Evolutionary conservation across 2,329 filamentous ascomycete species (phyloP).

Genomic region (Ilyonectria sp.): DNA sequence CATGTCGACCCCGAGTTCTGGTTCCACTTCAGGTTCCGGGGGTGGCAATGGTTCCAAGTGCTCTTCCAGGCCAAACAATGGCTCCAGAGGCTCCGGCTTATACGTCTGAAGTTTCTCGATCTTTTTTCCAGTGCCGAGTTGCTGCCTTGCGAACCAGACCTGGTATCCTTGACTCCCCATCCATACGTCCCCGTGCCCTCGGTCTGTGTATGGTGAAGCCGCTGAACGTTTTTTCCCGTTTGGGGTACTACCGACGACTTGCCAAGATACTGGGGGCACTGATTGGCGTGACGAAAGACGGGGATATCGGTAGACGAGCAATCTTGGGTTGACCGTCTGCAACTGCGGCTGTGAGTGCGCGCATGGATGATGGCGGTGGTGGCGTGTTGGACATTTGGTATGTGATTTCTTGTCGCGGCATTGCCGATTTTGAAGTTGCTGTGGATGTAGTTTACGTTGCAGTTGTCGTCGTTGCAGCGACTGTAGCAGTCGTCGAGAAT

Average conservation of each 20-base stretch:
- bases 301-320: background rate
- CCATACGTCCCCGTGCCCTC: constrained; percentile 16
- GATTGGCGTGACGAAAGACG: background rate
- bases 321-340: background rate
- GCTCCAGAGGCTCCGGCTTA: constrained; percentile 36
- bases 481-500: background rate
- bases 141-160: constrained; percentile 24
- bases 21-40: background rate
- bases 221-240: background rate
- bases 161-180: constrained; percentile 43
- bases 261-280: background rate
- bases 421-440: background rate
- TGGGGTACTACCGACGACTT: background rate
- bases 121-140: constrained; percentile 24
- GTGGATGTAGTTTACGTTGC: background rate
- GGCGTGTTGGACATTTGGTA: too few relatives aligned
- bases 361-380: too few relatives aligned
- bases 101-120: constrained; percentile 13
- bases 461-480: background rate
- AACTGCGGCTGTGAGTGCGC: too few relatives aligned
- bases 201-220: constrained; percentile 12
- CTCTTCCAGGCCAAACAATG: constrained; percentile 27
- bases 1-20: background rate
- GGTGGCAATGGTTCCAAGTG: constrained; percentile 6
- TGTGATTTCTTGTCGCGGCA: background rate